Evolutionary conservation across 495 filamentous ascomycete genomes (phyloP).

Genomic region (Darksidea phi): DNA sequence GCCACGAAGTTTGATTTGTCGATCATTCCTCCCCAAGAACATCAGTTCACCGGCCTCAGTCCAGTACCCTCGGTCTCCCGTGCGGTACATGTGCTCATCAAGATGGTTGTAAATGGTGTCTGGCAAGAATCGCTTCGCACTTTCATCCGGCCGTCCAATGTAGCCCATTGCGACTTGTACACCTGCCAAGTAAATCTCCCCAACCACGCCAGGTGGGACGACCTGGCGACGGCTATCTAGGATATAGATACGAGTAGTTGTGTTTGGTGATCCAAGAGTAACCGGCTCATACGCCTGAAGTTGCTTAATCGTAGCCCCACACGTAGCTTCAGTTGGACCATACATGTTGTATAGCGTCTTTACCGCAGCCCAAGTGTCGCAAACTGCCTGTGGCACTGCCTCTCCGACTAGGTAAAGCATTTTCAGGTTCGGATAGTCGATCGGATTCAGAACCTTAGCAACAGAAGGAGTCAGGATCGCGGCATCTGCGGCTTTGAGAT

Average conservation of each 20-base stretch:
- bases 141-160: slow-evolving; percentile 33
- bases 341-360: slow-evolving; percentile 44
- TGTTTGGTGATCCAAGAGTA: slow-evolving; percentile 40
- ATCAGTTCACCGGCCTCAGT: slow-evolving; percentile 34
- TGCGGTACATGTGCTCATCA: slow-evolving; percentile 42
- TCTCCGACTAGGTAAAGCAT: slow-evolving; percentile 40
- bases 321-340: slow-evolving; percentile 44
- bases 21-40: slow-evolving; percentile 40
- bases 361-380: slow-evolving; percentile 35
- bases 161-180: slow-evolving; percentile 45
- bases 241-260: slow-evolving; percentile 41
- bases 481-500: slow-evolving; percentile 2
- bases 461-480: slow-evolving; percentile 18
- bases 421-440: slow-evolving; percentile 8
- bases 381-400: slow-evolving; percentile 35
- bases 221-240: slow-evolving; percentile 28
- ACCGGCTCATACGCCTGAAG: slow-evolving; percentile 31
- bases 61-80: slow-evolving; percentile 42
- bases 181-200: slow-evolving; percentile 45
- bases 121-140: slow-evolving; percentile 12
- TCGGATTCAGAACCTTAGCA: slow-evolving; percentile 1
- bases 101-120: background rate
- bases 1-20: slow-evolving; percentile 44
- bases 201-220: slow-evolving; percentile 36
- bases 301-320: slow-evolving; percentile 35